Evolutionary conservation across 371 early-diverging fungal species (phyloP).

Genomic region (Actinomortierella ambigua): DNA sequence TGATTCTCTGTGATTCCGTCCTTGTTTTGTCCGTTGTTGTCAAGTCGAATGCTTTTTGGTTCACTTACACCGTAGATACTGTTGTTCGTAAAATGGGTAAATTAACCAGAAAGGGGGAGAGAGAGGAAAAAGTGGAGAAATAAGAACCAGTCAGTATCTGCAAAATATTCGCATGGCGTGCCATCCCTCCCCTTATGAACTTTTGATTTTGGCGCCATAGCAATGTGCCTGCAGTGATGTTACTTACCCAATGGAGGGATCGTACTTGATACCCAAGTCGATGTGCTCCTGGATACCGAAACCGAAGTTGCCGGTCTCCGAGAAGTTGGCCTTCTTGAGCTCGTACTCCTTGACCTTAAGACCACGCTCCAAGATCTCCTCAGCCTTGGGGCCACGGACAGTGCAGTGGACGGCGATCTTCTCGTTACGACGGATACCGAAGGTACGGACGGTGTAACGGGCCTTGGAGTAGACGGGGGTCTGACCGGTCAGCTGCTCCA

Average conservation of each 20-base stretch:
- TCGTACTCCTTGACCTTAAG: constrained; percentile 99
- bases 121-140: constrained; percentile 8
- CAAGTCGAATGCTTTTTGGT: not conserved
- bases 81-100: too few species aligned
- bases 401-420: constrained; percentile 99
- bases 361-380: constrained; percentile 99
- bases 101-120: too few species aligned
- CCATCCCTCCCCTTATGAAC: too few species aligned
- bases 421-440: constrained; percentile 99
- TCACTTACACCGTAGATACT: constrained; percentile 11
- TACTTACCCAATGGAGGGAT: constrained; percentile 91
- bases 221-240: not conserved
- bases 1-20: not conserved
- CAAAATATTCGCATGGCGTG: too few species aligned
- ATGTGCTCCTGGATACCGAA: constrained; percentile 99
- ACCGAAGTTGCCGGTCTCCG: constrained; percentile 99
- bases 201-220: too few species aligned
- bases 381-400: constrained; percentile 88
- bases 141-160: not conserved
- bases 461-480: constrained; percentile 99
- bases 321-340: constrained; percentile 95
- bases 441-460: constrained; percentile 99
- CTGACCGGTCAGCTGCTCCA: constrained; percentile 99
- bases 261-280: constrained; percentile 99
- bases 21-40: not conserved